Base-by-base conservation (phyloP, 305 asterid genomes). In the Fraxinus xanthoxyloides region DNA sequence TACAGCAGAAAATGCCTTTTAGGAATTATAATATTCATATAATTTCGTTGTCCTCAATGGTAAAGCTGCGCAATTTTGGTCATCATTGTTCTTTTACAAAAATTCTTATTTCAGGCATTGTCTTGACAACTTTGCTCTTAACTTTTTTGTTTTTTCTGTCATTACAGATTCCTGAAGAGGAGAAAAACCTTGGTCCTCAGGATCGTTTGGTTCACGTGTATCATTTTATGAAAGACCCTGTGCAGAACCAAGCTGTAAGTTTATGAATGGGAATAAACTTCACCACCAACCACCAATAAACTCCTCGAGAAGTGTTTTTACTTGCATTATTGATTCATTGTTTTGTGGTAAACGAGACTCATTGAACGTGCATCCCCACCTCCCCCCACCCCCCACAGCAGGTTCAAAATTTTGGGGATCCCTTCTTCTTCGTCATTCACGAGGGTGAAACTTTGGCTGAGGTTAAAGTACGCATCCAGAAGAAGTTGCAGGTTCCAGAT, bases 401-500 rank as follows among this genome's bases (percentile, higher is more conserved):
- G 87, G 89, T 90, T 21, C 92, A 88, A 80, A 89, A 89, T 87
- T 93, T 93, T 21, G 97, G 97, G 70, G 95, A 90, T 79, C 97
- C 97, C 19, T 93, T 93, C 83, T 89, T 93, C 87, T 85, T 93
- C 77, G 90, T 85, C 65, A 89, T 93, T 89, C 95, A 91, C 54
- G 97, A 93, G 76, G 90, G 89, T 15, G 97, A 93, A 90, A 93
- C 90, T 35, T 17, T 92, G 80, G 83, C 87, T 81, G 92, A 90
- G 35, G 88, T 93, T 83, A 93, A 28, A n/a, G n/a, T 59, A 10
- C 91, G 94, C 70, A 89, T 93, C 79, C 97, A 90, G 78, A 91
- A 90, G 75, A 93, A 87, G 83, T 86, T 92, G 82, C 94, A 82
- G 82, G 89, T 92, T 82, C 90, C 91, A 7, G 92, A 92, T 82